Evolutionary conservation across 179 eudicot genomes (phyloP), one percentile per base, ranked within the genome.

Genomic region (Gypsophila paniculata): DNA sequence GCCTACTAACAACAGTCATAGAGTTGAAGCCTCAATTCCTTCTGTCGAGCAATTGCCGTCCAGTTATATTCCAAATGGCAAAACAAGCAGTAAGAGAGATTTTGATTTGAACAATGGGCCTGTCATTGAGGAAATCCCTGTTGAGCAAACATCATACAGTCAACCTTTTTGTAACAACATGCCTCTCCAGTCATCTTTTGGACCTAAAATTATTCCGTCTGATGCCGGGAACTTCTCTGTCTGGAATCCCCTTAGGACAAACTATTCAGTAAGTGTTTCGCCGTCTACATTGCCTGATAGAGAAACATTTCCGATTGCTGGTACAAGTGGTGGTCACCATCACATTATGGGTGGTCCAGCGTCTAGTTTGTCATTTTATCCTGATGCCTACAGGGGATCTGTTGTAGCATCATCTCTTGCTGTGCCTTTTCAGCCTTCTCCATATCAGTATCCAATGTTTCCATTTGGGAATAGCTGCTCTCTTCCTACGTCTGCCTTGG

Each of bases 71-170:
- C 34, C 71, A 23, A 80, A 66, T 21, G 69, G 76, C 61, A 73
- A 61, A 36, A 51, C 61, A 32, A 79, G 75, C 62, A 61, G 65
- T 49, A 63, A 67, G 64, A 74, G 84, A 68, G 80, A 79, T 72
- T 84, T 84, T 74, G 86, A 84, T 69, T 76, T 84, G 69, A 84
- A 84, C 65, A 60, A 74, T 78, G 85, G 86, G 26, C 86, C 86
- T 34, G 81, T 75, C 2, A 17, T 68, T 4, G 86, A 84, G 66
- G 84, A 84, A 71, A 17, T 38, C 26, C 67, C 69, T 38, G 69
- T 72, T 53, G 90, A 86, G 39, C 76, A 82, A 46, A 61, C 68
- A 2, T 42, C 71, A 46, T 79, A 61, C 65, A 76, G 60, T 75
- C 84, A 74, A 66, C 82, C 74, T 54, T 57, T 42, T 22, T 79